Percentiles rank a stretch among this genome's conserved stretches.
Conservation (phyloP, 202 grass and related monocot species). For the Hordeum pubiflorum region DNA sequence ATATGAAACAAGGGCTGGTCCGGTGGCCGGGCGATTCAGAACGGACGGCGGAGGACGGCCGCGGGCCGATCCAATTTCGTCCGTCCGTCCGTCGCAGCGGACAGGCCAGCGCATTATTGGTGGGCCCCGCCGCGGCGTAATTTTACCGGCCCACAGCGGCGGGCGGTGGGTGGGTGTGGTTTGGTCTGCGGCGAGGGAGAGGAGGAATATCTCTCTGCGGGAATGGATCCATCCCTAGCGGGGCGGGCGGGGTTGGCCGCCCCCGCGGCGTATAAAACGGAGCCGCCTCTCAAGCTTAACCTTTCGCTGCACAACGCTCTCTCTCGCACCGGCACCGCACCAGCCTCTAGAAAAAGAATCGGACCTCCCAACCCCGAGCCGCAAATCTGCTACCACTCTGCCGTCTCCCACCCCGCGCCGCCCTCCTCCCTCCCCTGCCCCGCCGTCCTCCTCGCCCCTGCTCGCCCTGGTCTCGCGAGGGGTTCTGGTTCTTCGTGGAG, state of each 20-base stretch:
- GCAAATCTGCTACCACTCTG: not conserved
- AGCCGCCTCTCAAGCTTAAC: not conserved
- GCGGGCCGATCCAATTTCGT: not conserved
- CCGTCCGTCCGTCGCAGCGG: not conserved
- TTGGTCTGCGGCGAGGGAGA: not conserved
- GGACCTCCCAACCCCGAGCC: not conserved
- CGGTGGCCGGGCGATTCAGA: too few relatives aligned
- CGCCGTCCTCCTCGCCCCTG: too few relatives aligned
- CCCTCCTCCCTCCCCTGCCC: not conserved
- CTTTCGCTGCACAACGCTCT: not conserved
- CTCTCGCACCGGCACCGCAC: not conserved
- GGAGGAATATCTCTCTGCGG: not conserved
- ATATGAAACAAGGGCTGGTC: not conserved
- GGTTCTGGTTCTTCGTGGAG: not conserved
- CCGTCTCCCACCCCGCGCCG: not conserved
- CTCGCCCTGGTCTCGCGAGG: too few relatives aligned
- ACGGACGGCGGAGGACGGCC: too few relatives aligned
- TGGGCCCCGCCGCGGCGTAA: not conserved
- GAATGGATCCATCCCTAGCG: not conserved
- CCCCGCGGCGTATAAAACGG: not conserved
- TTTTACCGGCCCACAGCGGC: not conserved
- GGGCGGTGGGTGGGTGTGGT: not conserved
- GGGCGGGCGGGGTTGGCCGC: not conserved
- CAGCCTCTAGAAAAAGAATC: not conserved
- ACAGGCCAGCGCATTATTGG: slow-evolving; percentile 6